Evolutionary conservation across 2,329 filamentous ascomycete genomes (phyloP).

Genomic region (Hansfordia pulvinata): DNA sequence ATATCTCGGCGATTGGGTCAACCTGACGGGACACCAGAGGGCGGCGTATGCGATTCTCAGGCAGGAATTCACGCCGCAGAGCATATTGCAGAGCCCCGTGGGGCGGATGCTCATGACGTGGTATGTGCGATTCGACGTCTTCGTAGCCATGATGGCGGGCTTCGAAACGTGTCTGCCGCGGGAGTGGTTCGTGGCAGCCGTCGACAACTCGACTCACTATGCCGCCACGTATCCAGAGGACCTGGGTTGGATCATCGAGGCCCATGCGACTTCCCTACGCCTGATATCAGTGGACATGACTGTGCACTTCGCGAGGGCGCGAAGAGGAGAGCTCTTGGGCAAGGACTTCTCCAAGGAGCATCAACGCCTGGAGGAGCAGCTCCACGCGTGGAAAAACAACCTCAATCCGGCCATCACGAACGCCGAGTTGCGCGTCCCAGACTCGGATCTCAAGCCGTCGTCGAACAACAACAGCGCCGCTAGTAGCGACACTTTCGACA

Average conservation of each 20-base stretch:
- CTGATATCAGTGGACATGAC: constrained; percentile 72
- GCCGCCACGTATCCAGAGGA: constrained; percentile 45
- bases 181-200: constrained; percentile 62
- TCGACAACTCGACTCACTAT: constrained; percentile 49
- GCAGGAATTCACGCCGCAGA: constrained; percentile 64
- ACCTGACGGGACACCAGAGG: constrained; percentile 81
- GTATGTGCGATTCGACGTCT: constrained; percentile 83
- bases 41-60: constrained; percentile 74
- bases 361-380: constrained; percentile 29
- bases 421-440: constrained; percentile 45
- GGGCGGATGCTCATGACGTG: constrained; percentile 68
- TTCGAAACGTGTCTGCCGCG: constrained; percentile 59
- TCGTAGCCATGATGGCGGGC: constrained; percentile 70
- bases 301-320: constrained; percentile 57
- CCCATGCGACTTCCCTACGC: constrained; percentile 51
- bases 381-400: constrained; percentile 35
- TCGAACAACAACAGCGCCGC: constrained; percentile 53
- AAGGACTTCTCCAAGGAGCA: constrained; percentile 55
- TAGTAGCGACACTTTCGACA: constrained; percentile 55
- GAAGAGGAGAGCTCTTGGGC: constrained; percentile 46
- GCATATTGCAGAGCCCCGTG: constrained; percentile 55
- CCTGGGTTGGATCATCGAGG: constrained; percentile 52
- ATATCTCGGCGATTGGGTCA: constrained; percentile 90
- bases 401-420: constrained; percentile 51
- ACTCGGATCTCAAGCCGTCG: constrained; percentile 41